phyloP scores from a whole-genome alignment of 2,329 filamentous ascomycete species.

The Claviceps africana region DNA sequence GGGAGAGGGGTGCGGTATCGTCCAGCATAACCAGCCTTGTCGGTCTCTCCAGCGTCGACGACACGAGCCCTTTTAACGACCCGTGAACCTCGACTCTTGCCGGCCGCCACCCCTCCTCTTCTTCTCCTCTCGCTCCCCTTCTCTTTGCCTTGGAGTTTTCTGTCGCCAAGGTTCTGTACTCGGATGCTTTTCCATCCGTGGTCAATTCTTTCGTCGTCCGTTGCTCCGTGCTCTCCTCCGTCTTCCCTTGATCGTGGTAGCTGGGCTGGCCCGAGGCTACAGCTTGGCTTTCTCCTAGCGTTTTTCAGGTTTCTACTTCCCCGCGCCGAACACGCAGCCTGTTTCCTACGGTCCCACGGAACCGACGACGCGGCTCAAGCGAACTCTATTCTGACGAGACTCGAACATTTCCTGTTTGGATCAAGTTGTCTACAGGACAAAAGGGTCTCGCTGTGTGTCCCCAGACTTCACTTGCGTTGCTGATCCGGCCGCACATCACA shows the following conservation, averaged over 20 bases:
- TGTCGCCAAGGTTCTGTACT: not conserved
- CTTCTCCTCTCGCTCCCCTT: not conserved
- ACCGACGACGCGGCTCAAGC: not conserved
- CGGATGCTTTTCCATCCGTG: not conserved
- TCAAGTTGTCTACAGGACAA: not conserved
- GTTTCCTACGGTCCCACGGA: not conserved
- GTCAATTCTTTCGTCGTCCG: not conserved
- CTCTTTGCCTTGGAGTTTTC: not conserved
- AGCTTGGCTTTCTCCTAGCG: not conserved
- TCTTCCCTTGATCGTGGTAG: not conserved
- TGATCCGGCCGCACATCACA: not conserved
- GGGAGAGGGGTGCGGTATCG: not conserved
- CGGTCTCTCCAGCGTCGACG: not conserved
- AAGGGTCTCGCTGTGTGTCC: not conserved
- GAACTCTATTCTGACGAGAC: not conserved
- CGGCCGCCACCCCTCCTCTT: not conserved
- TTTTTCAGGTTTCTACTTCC: no score
- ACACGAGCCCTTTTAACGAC: not conserved
- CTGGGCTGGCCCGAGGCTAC: constrained; percentile 1
- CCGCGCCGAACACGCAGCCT: not conserved
- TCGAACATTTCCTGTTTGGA: not conserved
- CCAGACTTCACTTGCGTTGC: not conserved
- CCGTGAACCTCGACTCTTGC: not conserved
- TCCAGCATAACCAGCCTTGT: not conserved
- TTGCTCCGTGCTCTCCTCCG: not conserved